Base-by-base conservation (phyloP, 2,329 filamentous ascomycete genomes). In the Mollisia scopiformis region DNA sequence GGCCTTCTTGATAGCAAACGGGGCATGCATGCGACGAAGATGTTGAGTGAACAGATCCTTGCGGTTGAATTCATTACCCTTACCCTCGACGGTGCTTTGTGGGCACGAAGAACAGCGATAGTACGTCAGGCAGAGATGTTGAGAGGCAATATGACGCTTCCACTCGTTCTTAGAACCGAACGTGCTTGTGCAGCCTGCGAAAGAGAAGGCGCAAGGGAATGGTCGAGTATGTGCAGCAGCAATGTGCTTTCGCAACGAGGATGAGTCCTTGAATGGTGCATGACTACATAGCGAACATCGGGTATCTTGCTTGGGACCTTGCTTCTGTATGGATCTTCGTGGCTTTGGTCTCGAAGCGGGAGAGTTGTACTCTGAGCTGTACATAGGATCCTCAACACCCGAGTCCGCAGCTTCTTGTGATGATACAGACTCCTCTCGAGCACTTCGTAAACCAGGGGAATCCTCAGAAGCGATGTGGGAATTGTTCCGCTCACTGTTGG, bases 21-120 rank as follows among this genome's bases (percentile, higher is more conserved):
- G 88, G 0, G 89, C 88, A 70, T 99, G 95, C 94, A 98, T 98
- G 50, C 94, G 91, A 14, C 93, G 89, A 14, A 96, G 83, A 71
- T 99, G 94, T 73, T 98, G 94, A 0, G 92, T 94, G 75, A 97
- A 99, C 13, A 99, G 84, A 72, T 98, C 94, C 74, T 97, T 97
- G 69, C 94, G 89, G 75, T 97, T 97, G 76, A 97, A 97, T 74
- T 89, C 86, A 63, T 86, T 87, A 3, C 82, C 83, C 64, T 84
- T 86, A 33, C 84, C 83, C 61, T 86, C 84, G 0, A 77, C 75
- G 1, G 78, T 78, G 59, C 76, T 81, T 59, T 82, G 79, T 0
- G 84, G 82, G 61, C 86, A 89, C 1, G 82, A 78, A 0, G 86
- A 88, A 65, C 86, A 89, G 21, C 86, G 82, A 68, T 88, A 89